These are phyloP conservation scores for Phaseolus coccineus DNA, from an alignment of 331 rosid genomes.

Conservation along the genomic window DNA sequence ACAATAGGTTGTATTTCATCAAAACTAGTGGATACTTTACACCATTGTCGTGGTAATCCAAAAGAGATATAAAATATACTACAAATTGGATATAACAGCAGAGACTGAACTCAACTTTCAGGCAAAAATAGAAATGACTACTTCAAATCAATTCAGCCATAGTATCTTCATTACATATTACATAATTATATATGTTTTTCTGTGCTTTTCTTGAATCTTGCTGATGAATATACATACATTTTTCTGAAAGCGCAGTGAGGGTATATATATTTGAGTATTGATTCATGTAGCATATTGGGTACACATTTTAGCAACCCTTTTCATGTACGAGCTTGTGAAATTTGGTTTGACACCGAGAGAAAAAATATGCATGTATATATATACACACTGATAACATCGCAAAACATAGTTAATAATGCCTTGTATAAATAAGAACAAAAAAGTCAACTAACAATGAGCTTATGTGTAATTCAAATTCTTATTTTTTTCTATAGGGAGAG, in stretches of 20 bases:
- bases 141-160: slow-evolving; percentile 25
- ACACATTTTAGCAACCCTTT: slow-evolving; percentile 10
- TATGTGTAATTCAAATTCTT: neutral
- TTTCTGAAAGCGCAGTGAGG: neutral
- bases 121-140: neutral
- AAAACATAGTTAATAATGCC: neutral
- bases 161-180: neutral
- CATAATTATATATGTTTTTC: neutral
- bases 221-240: neutral
- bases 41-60: neutral
- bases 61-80: neutral
- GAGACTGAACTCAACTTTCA: slow-evolving; percentile 14
- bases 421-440: neutral
- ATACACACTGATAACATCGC: neutral
- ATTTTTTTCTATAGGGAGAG: slow-evolving; percentile 6
- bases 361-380: neutral
- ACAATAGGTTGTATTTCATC: too few species aligned
- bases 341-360: slow-evolving; percentile 18
- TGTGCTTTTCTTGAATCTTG: neutral
- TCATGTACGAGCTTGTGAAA: slow-evolving; percentile 27
- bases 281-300: slow-evolving; percentile 6
- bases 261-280: slow-evolving; percentile 6
- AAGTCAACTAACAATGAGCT: too few species aligned
- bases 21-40: neutral
- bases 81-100: neutral